A percentile compares a stretch with the other conserved stretches of the same genome.
Conservation (phyloP, 2,329 filamentous ascomycete genomes). For the Stachybotrys chlorohalonatus region DNA sequence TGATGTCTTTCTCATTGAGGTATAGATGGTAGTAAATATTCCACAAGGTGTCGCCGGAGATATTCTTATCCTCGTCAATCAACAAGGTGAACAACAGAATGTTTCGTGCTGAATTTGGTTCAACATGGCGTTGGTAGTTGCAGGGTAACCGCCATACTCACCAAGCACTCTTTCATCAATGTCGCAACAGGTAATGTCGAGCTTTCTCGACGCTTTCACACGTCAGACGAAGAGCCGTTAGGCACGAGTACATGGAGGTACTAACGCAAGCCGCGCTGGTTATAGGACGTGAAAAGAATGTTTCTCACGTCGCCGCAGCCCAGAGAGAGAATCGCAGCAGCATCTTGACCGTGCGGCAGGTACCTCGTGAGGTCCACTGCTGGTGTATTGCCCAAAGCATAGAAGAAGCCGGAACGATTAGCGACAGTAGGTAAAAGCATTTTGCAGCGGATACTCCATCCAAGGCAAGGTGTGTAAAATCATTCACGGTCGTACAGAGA, state of each 20-base stretch:
- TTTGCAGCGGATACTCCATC: background rate
- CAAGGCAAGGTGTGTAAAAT: no score
- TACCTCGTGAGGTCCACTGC: conserved; percentile 38
- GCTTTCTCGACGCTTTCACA: conserved; percentile 26
- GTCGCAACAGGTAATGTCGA: conserved; percentile 52
- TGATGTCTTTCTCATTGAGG: conserved; percentile 27
- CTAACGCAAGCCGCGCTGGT: conserved; percentile 27
- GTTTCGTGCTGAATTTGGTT: conserved; percentile 38
- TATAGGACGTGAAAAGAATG: conserved; percentile 44
- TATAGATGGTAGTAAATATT: conserved; percentile 46
- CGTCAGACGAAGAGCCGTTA: background rate
- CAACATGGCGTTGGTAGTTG: conserved; percentile 2
- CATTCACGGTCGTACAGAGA: no score
- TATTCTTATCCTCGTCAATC: conserved; percentile 24
- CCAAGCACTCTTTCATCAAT: conserved; percentile 38
- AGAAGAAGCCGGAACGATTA: conserved; percentile 23
- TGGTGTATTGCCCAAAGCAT: conserved; percentile 45
- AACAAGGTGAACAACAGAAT: conserved; percentile 42
- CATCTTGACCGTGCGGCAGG: conserved; percentile 39
- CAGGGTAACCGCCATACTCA: conserved; percentile 14
- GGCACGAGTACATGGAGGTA: conserved; percentile 1
- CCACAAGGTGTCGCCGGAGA: conserved; percentile 30
- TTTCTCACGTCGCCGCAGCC: conserved; percentile 49
- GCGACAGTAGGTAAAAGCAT: conserved; percentile 29
- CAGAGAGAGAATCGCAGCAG: conserved; percentile 40